Conservation (phyloP, 2,329 filamentous ascomycete species). For the Fonsecaea pugnacius region DNA sequence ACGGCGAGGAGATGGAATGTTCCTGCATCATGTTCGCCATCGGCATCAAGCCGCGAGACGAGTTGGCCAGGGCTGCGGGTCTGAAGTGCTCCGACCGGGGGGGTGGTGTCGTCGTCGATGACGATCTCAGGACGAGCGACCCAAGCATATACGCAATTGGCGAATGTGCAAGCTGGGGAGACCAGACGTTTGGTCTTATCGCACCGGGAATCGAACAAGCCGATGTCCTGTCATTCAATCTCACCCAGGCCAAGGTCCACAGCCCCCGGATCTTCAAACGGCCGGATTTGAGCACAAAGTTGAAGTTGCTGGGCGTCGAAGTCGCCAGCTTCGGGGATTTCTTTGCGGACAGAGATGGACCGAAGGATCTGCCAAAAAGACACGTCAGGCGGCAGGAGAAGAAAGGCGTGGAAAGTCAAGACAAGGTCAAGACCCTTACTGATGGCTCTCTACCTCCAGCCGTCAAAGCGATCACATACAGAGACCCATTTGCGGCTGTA, state of each 20-base stretch:
- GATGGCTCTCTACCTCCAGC: slow-evolving; percentile 61
- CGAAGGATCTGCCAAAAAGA: slow-evolving; percentile 70
- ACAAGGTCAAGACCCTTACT: slow-evolving; percentile 58
- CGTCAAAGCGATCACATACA: slow-evolving; percentile 85
- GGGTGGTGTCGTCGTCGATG: slow-evolving; percentile 73
- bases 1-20: slow-evolving; percentile 76
- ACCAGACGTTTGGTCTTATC: slow-evolving; percentile 85
- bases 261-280: slow-evolving; percentile 72
- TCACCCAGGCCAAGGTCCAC: slow-evolving; percentile 79
- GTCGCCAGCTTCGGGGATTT: slow-evolving; percentile 94
- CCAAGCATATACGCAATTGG: slow-evolving; percentile 83
- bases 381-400: slow-evolving; percentile 50
- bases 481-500: slow-evolving; percentile 82
- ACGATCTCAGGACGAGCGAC: slow-evolving; percentile 68
- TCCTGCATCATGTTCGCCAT: slow-evolving; percentile 88
- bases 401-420: slow-evolving; percentile 28
- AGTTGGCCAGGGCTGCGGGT: slow-evolving; percentile 70
- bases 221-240: slow-evolving; percentile 85
- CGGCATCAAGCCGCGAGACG: slow-evolving; percentile 79
- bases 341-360: slow-evolving; percentile 85
- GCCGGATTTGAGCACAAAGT: slow-evolving; percentile 86
- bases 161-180: slow-evolving; percentile 88
- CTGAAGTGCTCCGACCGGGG: slow-evolving; percentile 74
- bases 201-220: slow-evolving; percentile 92
- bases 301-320: slow-evolving; percentile 87